A percentile compares a stretch with the other conserved stretches of the same genome.
Evolutionary conservation across 768 basidiomycete genomes (phyloP).

Genomic region (Macrolepiota dolichaula): DNA sequence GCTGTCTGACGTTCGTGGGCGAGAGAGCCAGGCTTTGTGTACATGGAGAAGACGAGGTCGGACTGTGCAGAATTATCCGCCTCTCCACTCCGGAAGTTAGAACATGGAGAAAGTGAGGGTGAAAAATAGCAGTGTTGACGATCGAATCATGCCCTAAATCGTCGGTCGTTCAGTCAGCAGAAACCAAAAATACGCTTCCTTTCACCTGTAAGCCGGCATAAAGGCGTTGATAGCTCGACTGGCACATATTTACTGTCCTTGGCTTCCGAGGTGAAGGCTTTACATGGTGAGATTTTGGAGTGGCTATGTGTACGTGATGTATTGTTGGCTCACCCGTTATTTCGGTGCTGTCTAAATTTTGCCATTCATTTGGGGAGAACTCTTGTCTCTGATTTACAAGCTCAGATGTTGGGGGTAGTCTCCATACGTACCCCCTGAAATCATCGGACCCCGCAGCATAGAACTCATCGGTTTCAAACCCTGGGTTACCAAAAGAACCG

Average conservation of each 20-base stretch:
- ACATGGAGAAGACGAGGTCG: conserved; percentile 53
- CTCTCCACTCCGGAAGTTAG: conserved; percentile 75
- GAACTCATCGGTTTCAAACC: conserved; percentile 48
- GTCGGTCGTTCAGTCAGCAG: not conserved
- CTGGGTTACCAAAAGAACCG: conserved; percentile 69
- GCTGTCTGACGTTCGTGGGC: conserved; percentile 41
- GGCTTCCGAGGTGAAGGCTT: conserved; percentile 36
- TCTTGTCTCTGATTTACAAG: conserved; percentile 44
- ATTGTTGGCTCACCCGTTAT: conserved; percentile 32
- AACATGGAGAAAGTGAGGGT: conserved; percentile 65
- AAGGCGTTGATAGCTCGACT: conserved; percentile 57
- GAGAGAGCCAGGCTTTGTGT: conserved; percentile 44
- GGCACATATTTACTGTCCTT: conserved; percentile 51
- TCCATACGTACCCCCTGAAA: conserved; percentile 79
- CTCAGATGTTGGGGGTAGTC: conserved; percentile 48
- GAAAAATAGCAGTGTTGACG: conserved; percentile 70
- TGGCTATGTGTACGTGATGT: not conserved
- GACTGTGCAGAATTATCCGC: conserved; percentile 64
- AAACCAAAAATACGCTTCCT: not conserved
- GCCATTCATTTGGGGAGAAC: conserved; percentile 46
- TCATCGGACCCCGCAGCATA: conserved; percentile 83
- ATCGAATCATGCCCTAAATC: conserved; percentile 68
- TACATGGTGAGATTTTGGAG: not conserved
- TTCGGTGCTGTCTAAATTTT: conserved; percentile 25
- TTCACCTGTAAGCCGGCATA: conserved; percentile 56